Conservation (phyloP, 2,329 filamentous ascomycete genomes). For the Verticillium klebahnii region DNA sequence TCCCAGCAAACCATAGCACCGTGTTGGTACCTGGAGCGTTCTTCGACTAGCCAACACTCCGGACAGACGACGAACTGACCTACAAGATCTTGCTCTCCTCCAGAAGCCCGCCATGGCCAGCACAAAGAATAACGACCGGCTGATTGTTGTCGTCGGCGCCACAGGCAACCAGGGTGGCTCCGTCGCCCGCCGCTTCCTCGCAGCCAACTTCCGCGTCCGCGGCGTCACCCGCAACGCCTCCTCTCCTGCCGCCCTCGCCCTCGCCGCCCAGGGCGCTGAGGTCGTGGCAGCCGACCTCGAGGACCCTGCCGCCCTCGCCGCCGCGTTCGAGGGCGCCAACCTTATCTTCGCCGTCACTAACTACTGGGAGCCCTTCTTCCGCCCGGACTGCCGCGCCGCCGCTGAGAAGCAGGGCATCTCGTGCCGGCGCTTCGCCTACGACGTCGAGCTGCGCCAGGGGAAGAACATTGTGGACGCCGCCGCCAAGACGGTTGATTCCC, state of each 20-base stretch:
- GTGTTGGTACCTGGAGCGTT: neutral
- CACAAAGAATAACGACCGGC: conserved; percentile 12
- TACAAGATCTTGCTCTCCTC: too few relatives aligned
- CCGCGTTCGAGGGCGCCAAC: conserved; percentile 39
- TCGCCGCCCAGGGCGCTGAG: conserved; percentile 37
- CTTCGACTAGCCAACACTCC: neutral
- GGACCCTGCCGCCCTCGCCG: conserved; percentile 30
- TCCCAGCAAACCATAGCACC: neutral
- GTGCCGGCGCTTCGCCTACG: conserved; percentile 38
- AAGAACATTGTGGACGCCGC: conserved; percentile 53
- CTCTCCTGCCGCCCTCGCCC: conserved; percentile 32
- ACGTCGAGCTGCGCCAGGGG: conserved; percentile 45
- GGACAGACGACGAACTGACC: neutral
- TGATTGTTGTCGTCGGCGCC: conserved; percentile 40
- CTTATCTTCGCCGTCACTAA: conserved; percentile 52
- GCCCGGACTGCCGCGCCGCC: conserved; percentile 33
- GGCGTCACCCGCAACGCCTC: conserved; percentile 40
- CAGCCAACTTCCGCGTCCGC: conserved; percentile 37
- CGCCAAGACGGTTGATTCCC: conserved; percentile 28
- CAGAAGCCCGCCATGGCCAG: neutral
- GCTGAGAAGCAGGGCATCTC: conserved; percentile 33
- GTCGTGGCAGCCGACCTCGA: conserved; percentile 39
- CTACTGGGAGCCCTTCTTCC: conserved; percentile 49
- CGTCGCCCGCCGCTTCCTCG: conserved; percentile 42
- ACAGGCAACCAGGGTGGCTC: conserved; percentile 49